Conservation (phyloP, 2,329 filamentous ascomycete genomes). For the Aspergillus sp. region DNA sequence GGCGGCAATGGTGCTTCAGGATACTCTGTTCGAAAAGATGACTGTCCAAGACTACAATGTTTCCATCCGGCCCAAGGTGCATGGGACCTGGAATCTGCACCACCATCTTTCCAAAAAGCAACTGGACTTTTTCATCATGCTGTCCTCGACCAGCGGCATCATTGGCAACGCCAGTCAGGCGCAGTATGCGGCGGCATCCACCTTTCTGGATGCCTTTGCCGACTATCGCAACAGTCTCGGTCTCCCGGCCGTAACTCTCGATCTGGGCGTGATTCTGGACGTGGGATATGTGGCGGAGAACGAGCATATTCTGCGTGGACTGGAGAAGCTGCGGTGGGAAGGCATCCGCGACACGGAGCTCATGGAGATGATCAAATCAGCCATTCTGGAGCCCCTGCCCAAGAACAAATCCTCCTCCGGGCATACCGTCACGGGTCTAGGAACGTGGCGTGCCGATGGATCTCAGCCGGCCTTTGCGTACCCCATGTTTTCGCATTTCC, state of each 20-base stretch:
- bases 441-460: neutral
- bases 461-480: neutral
- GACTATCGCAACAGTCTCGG: conserved; percentile 16
- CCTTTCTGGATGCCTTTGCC: conserved; percentile 29
- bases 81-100: conserved; percentile 30
- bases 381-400: too few relatives aligned
- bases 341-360: neutral
- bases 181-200: conserved; percentile 34
- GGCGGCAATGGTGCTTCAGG: conserved; percentile 24
- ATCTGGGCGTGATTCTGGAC: conserved; percentile 20
- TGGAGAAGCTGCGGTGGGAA: neutral
- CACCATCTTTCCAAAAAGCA: conserved; percentile 11
- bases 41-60: conserved; percentile 29
- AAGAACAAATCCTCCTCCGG: neutral
- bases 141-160: conserved; percentile 36
- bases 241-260: conserved; percentile 17
- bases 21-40: conserved; percentile 36
- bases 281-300: conserved; percentile 20
- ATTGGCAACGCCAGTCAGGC: conserved; percentile 40
- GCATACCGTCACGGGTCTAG: neutral
- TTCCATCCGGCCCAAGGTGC: conserved; percentile 32
- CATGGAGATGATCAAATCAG: neutral
- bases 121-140: conserved; percentile 35
- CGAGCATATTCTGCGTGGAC: neutral
- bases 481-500: neutral